phyloP scores from a whole-genome alignment of 2,329 filamentous ascomycete species.

The Aspergillus clavatus region DNA sequence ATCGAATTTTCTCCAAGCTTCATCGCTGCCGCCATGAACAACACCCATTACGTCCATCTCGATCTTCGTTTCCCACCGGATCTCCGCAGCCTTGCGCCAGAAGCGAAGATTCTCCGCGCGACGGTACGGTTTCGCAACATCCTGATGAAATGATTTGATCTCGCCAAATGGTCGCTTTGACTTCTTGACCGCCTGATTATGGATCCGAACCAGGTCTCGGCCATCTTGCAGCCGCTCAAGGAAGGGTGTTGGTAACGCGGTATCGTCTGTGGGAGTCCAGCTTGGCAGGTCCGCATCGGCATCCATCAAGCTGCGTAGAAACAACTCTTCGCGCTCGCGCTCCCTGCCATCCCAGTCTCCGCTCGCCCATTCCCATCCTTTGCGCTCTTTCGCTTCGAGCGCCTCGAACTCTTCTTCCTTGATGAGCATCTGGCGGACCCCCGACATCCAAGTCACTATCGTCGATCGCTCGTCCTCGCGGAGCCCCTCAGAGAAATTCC shows the following conservation, averaged over 20 bases:
- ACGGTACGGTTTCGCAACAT: constrained; percentile 91
- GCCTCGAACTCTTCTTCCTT: constrained; percentile 74
- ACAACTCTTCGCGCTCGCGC: constrained; percentile 72
- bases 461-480: constrained; percentile 69
- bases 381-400: constrained; percentile 65
- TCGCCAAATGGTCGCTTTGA: constrained; percentile 82
- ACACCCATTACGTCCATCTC: constrained; percentile 81
- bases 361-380: constrained; percentile 73
- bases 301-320: constrained; percentile 69
- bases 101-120: constrained; percentile 89
- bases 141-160: constrained; percentile 84
- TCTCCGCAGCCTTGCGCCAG: constrained; percentile 93
- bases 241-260: constrained; percentile 57
- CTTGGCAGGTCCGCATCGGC: constrained; percentile 56
- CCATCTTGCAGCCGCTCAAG: constrained; percentile 71
- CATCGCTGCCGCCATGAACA: constrained; percentile 65
- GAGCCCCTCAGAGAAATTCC: constrained; percentile 80
- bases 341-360: constrained; percentile 73
- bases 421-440: constrained; percentile 70
- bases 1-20: constrained; percentile 76
- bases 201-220: constrained; percentile 73
- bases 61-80: constrained; percentile 84
- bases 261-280: constrained; percentile 58
- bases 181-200: constrained; percentile 82
- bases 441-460: constrained; percentile 73